These are phyloP conservation scores for Phoma sp. DNA, from an alignment of 2,329 filamentous ascomycete species.

Conservation along the genomic window DNA sequence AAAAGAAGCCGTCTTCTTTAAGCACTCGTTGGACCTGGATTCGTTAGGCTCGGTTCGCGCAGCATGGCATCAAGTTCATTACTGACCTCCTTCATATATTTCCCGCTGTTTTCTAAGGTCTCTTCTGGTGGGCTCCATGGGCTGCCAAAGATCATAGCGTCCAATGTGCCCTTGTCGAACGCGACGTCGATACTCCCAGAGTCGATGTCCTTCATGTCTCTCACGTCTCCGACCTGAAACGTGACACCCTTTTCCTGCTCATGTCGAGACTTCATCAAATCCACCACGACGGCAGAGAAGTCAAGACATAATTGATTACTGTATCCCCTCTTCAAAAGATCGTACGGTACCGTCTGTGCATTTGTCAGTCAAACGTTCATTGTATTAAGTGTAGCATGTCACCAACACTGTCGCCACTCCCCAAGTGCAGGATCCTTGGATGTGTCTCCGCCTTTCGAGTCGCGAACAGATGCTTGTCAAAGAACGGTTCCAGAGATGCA, in stretches of 20 bases:
- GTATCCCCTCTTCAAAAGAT: too few relatives aligned
- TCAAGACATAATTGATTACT: too few relatives aligned
- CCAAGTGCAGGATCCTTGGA: too few relatives aligned
- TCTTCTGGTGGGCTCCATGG: conserved; percentile 60
- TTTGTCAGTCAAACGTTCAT: too few relatives aligned
- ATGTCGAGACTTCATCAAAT: conserved; percentile 59
- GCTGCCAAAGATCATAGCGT: conserved; percentile 63
- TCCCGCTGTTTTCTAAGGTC: conserved; percentile 55
- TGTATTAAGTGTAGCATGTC: too few relatives aligned
- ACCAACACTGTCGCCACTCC: too few relatives aligned
- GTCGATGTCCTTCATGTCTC: conserved; percentile 54
- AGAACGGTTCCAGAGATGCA: too few relatives aligned
- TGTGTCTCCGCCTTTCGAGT: too few relatives aligned
- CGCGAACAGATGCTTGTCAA: too few relatives aligned
- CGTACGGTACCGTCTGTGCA: too few relatives aligned
- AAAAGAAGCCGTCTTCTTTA: conserved; percentile 56
- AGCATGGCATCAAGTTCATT: neutral
- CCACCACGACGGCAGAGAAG: conserved; percentile 51
- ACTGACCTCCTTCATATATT: conserved; percentile 59
- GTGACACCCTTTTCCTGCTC: conserved; percentile 49
- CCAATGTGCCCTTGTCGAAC: conserved; percentile 64
- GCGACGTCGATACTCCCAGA: conserved; percentile 59
- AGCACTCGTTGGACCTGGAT: conserved; percentile 55
- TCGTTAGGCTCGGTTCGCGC: neutral
- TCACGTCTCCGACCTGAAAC: conserved; percentile 61